Percentiles rank a stretch among this genome's conserved stretches.
Evolutionary conservation across 305 asterid genomes (phyloP).

Genomic region (Fraxinus dipetala): DNA sequence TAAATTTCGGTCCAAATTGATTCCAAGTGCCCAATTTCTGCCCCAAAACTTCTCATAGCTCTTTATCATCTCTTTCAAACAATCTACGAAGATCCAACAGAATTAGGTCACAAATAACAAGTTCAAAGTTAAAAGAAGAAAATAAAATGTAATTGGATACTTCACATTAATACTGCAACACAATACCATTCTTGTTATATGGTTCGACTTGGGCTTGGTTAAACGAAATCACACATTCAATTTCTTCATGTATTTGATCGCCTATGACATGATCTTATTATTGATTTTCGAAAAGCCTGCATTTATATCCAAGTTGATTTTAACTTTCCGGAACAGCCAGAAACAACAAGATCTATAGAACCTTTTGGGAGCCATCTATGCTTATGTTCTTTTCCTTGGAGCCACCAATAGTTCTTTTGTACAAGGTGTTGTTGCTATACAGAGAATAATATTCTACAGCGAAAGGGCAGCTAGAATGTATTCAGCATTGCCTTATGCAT

Average conservation of each 20-base stretch:
- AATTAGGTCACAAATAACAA: too few relatives aligned
- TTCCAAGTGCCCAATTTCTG: background rate
- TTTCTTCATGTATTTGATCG: background rate
- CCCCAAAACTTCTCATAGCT: background rate
- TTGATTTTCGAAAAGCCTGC: background rate
- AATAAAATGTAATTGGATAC: background rate
- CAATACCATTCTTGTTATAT: background rate
- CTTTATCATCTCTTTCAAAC: background rate
- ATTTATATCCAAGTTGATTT: background rate
- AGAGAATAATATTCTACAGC: constrained; percentile 42
- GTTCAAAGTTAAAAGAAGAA: background rate
- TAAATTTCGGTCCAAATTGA: background rate
- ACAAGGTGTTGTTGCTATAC: constrained; percentile 36
- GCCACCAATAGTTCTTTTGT: constrained; percentile 24
- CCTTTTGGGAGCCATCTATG: constrained; percentile 41
- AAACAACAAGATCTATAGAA: constrained; percentile 42
- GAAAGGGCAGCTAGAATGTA: constrained; percentile 52
- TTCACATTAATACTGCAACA: background rate
- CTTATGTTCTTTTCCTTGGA: constrained; percentile 44
- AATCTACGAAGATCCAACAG: background rate
- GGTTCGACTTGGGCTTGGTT: background rate
- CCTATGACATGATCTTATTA: background rate
- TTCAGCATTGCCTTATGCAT: constrained; percentile 39
- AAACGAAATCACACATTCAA: background rate
- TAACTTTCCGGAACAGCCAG: constrained; percentile 12